A percentile compares a stretch with the other conserved stretches of the same genome.
Evolutionary conservation across 768 basidiomycete species (phyloP).

Genomic region (Rhodocollybia butyracea): DNA sequence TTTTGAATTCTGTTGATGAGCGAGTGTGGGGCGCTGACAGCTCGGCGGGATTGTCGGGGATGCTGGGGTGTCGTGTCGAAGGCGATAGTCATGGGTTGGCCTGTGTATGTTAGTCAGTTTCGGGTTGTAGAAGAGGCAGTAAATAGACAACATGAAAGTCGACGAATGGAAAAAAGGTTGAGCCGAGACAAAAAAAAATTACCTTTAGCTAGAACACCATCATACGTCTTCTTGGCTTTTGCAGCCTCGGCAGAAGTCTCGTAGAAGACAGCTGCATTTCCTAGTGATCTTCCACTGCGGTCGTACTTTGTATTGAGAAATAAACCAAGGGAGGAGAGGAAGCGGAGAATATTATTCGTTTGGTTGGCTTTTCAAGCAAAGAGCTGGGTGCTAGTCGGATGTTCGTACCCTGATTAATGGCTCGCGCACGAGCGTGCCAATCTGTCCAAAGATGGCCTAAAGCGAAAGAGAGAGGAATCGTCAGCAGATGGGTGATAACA

Average conservation of each 20-base stretch:
- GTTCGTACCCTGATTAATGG: conserved; percentile 93
- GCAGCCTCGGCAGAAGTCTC: conserved; percentile 78
- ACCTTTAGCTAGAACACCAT: conserved; percentile 91
- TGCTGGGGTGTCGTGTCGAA: conserved; percentile 52
- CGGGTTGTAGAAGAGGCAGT: conserved; percentile 1
- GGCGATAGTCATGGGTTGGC: conserved; percentile 73
- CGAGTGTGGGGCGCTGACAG: conserved; percentile 50
- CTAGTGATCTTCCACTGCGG: conserved; percentile 89
- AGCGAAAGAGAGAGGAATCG: conserved; percentile 5
- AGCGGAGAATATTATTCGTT: conserved; percentile 36
- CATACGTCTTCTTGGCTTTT: conserved; percentile 77
- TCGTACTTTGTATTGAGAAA: conserved; percentile 75
- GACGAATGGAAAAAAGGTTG: neutral
- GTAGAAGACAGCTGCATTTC: conserved; percentile 76
- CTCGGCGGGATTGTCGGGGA: conserved; percentile 44
- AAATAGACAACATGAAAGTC: neutral
- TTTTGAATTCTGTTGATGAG: conserved; percentile 76
- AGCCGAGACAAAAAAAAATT: conserved; percentile 11
- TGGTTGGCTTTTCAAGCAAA: conserved; percentile 58
- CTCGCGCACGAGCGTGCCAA: conserved; percentile 90
- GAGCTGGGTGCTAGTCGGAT: conserved; percentile 48
- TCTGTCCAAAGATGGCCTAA: conserved; percentile 86
- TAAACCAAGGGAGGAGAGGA: conserved; percentile 32
- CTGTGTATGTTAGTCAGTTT: too few species aligned
- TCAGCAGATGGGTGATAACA: neutral